These are phyloP conservation scores for Sparassis latifolia DNA, from an alignment of 1,284 basidiomycete species.

Conservation along the genomic window DNA sequence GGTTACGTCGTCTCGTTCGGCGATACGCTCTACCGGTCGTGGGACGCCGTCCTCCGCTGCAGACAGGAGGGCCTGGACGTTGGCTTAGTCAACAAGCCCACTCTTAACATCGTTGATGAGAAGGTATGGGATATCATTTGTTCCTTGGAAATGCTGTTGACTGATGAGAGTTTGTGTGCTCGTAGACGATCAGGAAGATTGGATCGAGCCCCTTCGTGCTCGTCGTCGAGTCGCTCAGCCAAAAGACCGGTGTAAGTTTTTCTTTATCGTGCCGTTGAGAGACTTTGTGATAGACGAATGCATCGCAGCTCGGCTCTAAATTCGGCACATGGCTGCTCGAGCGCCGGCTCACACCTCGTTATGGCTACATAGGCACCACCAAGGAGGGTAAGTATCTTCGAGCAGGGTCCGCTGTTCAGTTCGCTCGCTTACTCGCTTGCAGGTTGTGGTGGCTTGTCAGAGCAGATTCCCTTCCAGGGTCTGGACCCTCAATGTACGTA, in stretches of 20 bases:
- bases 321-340: slow-evolving; percentile 82
- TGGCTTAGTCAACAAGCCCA: slow-evolving; percentile 80
- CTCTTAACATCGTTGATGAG: slow-evolving; percentile 79
- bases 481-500: slow-evolving; percentile 61
- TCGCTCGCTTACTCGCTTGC: not conserved
- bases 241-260: slow-evolving; percentile 67
- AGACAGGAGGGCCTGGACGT: slow-evolving; percentile 69
- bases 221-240: slow-evolving; percentile 80
- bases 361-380: slow-evolving; percentile 72
- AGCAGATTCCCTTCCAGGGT: slow-evolving; percentile 74
- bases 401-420: not conserved
- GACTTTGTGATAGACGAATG: slow-evolving; percentile 1
- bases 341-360: slow-evolving; percentile 72
- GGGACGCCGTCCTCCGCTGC: slow-evolving; percentile 72
- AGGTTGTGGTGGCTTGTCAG: slow-evolving; percentile 74
- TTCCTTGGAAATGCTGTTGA: not conserved
- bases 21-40: slow-evolving; percentile 77
- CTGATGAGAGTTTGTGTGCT: not conserved
- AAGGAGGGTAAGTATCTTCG: slow-evolving; percentile 53
- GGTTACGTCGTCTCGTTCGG: slow-evolving; percentile 79
- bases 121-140: slow-evolving; percentile 34
- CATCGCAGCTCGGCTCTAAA: slow-evolving; percentile 65
- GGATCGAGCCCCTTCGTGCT: slow-evolving; percentile 72
- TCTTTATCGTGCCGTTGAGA: not conserved
- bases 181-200: slow-evolving; percentile 57